Percentiles rank a stretch among this genome's conserved stretches.
Evolutionary conservation across 768 basidiomycete species (phyloP).

Genomic region (Gautieria morchelliformis): DNA sequence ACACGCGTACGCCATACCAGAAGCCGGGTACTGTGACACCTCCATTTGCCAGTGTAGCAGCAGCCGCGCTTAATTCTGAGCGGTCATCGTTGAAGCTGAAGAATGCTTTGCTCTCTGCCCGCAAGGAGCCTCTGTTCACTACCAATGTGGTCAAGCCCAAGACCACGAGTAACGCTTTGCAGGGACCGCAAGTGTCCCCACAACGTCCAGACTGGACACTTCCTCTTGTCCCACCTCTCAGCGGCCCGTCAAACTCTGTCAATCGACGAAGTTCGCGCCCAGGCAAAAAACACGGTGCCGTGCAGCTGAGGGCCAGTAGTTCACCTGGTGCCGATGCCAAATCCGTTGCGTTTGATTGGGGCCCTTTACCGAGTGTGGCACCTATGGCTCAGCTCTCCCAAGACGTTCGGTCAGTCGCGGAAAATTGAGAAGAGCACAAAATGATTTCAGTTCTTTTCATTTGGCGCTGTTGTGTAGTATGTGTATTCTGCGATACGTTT

Average conservation of each 20-base stretch:
- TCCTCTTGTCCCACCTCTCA: neutral
- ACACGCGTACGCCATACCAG: neutral
- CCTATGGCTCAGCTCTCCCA: conserved; percentile 13
- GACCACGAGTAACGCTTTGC: neutral
- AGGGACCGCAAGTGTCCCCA: no score
- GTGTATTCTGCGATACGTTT: neutral
- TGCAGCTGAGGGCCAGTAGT: neutral
- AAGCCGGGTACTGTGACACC: neutral
- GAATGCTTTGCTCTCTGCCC: conserved; percentile 47
- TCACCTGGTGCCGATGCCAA: neutral
- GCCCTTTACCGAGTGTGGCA: conserved; percentile 12
- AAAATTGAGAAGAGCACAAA: no score
- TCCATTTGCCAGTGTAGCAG: conserved; percentile 54
- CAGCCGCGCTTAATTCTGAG: conserved; percentile 76
- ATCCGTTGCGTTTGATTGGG: conserved; percentile 14
- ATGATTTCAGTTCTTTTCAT: no score
- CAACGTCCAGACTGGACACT: neutral
- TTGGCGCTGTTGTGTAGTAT: neutral
- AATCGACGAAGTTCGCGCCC: neutral
- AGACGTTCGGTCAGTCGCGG: conserved; percentile 10
- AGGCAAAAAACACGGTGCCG: neutral
- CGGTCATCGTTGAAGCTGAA: conserved; percentile 64
- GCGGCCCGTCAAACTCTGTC: neutral
- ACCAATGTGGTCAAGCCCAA: conserved; percentile 29
- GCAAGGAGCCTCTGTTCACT: conserved; percentile 61